Evolutionary conservation across 2,329 filamentous ascomycete genomes (phyloP).

Genomic region (Myriosclerotinia scirpicola): DNA sequence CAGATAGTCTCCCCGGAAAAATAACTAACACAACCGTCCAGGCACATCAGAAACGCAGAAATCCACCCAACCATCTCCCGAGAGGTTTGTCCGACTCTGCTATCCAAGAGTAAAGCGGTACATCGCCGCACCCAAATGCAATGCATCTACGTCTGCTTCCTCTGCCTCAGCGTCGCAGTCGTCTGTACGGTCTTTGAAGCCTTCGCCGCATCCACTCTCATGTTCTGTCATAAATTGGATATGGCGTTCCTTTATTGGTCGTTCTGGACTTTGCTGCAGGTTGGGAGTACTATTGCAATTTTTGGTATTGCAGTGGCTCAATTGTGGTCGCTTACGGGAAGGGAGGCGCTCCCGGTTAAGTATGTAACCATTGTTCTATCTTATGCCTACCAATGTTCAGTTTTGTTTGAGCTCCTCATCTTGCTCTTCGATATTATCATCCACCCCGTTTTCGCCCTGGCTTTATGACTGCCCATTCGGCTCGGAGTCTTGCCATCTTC

Average conservation of each 20-base stretch:
- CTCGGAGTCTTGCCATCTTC: not conserved
- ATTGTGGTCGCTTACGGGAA: not conserved
- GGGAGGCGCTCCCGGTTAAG: slow-evolving; percentile 51
- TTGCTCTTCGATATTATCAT: not conserved
- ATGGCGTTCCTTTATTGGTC: slow-evolving; percentile 60
- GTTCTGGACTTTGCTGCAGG: slow-evolving; percentile 59
- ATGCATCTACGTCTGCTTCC: slow-evolving; percentile 46
- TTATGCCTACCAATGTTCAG: slow-evolving; percentile 59
- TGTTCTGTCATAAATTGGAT: slow-evolving; percentile 61
- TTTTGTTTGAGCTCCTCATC: slow-evolving; percentile 41
- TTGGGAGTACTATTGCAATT: slow-evolving; percentile 58
- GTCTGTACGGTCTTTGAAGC: slow-evolving; percentile 54
- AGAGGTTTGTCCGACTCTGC: not conserved
- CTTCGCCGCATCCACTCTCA: slow-evolving; percentile 42
- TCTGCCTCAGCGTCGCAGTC: slow-evolving; percentile 48
- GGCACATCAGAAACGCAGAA: slow-evolving; percentile 3
- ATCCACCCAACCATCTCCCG: not conserved
- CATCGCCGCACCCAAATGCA: slow-evolving; percentile 41
- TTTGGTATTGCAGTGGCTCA: slow-evolving; percentile 52
- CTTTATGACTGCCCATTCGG: no score
- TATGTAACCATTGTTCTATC: slow-evolving; percentile 46
- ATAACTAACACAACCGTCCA: not conserved
- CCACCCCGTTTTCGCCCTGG: no score
- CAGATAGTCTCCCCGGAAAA: no score
- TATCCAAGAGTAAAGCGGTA: slow-evolving; percentile 5